These are phyloP conservation scores for Zea mays DNA, from an alignment of 176 grass and related monocot species.

Conservation along the genomic window DNA sequence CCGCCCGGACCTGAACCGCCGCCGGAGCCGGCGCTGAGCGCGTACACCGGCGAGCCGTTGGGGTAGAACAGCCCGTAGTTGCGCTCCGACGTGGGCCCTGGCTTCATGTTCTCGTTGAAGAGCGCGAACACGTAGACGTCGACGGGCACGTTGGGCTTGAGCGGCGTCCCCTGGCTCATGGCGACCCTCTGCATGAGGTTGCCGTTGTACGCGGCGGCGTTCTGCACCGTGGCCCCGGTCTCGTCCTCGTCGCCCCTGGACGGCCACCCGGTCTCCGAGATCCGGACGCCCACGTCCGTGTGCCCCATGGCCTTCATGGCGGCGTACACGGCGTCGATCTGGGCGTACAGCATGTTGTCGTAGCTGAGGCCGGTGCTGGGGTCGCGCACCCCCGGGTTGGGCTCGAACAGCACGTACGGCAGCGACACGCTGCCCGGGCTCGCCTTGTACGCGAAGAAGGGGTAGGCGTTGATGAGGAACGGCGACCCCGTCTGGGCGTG, in stretches of 20 bases:
- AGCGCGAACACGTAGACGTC: constrained; percentile 87
- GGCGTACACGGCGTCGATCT: constrained; percentile 89
- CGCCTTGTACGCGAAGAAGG: constrained; percentile 75
- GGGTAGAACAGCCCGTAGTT: constrained; percentile 88
- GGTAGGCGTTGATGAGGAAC: constrained; percentile 78
- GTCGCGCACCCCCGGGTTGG: constrained; percentile 64
- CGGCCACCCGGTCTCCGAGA: constrained; percentile 92
- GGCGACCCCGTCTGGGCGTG: constrained; percentile 50
- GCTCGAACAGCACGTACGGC: constrained; percentile 82
- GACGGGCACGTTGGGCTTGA: constrained; percentile 70
- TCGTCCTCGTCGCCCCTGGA: constrained; percentile 76
- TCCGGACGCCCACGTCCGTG: constrained; percentile 53
- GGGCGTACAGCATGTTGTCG: constrained; percentile 92
- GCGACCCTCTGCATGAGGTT: constrained; percentile 76
- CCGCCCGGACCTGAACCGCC: constrained; percentile 12
- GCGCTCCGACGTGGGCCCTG: constrained; percentile 63
- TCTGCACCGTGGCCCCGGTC: constrained; percentile 63
- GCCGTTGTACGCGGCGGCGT: constrained; percentile 75
- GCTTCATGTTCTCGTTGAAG: constrained; percentile 85
- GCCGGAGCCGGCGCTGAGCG: constrained; percentile 40
- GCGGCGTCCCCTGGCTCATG: constrained; percentile 69
- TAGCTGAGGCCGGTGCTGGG: constrained; percentile 54
- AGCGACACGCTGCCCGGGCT: constrained; percentile 54
- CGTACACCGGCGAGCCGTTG: constrained; percentile 58
- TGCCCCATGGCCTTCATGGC: constrained; percentile 85